These are phyloP conservation scores for Cladorrhinum sp. DNA, from an alignment of 2,329 filamentous ascomycete species.

Conservation along the genomic window DNA sequence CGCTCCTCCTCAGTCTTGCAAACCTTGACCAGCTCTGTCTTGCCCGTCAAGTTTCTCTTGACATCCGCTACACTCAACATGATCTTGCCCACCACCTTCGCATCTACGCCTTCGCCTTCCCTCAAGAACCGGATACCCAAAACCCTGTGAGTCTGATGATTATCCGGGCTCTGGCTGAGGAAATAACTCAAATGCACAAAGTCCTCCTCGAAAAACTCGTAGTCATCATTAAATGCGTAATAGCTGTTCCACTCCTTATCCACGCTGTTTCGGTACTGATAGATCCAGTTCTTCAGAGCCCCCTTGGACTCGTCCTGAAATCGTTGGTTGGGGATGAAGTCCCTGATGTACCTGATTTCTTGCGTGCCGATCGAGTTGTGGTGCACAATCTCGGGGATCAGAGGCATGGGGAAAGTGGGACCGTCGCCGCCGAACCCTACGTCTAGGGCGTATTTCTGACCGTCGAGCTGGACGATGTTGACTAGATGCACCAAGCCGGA, in stretches of 20 bases:
- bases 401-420: constrained; percentile 45
- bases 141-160: constrained; percentile 53
- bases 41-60: constrained; percentile 52
- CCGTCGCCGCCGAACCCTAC: constrained; percentile 64
- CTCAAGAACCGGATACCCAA: constrained; percentile 53
- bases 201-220: constrained; percentile 59
- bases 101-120: constrained; percentile 31
- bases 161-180: constrained; percentile 43
- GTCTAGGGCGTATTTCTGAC: constrained; percentile 53
- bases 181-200: constrained; percentile 59
- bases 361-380: constrained; percentile 51
- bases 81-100: constrained; percentile 48
- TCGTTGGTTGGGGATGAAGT: constrained; percentile 14
- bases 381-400: constrained; percentile 43
- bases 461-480: constrained; percentile 56
- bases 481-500: constrained; percentile 23
- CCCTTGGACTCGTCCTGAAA: constrained; percentile 31
- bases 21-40: constrained; percentile 45
- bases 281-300: constrained; percentile 57
- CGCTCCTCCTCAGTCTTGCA: constrained; percentile 53
- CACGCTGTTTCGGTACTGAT: constrained; percentile 52
- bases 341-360: constrained; percentile 22
- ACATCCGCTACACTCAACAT: constrained; percentile 50
- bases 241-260: constrained; percentile 54
- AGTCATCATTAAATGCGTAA: constrained; percentile 61